phyloP scores from a whole-genome alignment of 768 basidiomycete genomes.

The Goffeauzyma gilvescens region DNA sequence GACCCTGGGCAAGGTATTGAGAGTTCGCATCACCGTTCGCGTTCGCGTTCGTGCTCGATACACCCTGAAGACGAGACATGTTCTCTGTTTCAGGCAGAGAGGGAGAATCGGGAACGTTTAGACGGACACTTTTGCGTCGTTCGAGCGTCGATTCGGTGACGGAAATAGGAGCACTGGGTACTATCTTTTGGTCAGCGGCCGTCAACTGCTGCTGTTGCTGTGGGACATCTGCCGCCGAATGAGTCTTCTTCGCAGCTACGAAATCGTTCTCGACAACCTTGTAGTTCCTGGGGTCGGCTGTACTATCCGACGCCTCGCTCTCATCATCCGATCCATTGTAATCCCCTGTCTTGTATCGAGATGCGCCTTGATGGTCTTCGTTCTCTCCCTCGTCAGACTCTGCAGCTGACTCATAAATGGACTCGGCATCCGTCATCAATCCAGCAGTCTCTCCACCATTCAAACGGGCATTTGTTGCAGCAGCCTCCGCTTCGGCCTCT shows the following conservation, averaged over 20 bases:
- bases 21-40: too few relatives aligned
- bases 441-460: background rate
- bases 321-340: slow-evolving; percentile 12
- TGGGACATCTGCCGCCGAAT: slow-evolving; percentile 1
- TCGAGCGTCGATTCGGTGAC: slow-evolving; percentile 8
- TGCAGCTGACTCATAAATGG: slow-evolving; percentile 26
- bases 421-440: slow-evolving; percentile 17
- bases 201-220: background rate
- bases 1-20: too few relatives aligned
- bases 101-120: slow-evolving; percentile 26
- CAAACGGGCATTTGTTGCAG: slow-evolving; percentile 2
- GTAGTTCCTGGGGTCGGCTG: slow-evolving; percentile 10
- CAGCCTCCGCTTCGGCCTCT: slow-evolving; percentile 5
- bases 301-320: slow-evolving; percentile 4
- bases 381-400: slow-evolving; percentile 16
- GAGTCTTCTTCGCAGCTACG: slow-evolving; percentile 3
- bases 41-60: slow-evolving; percentile 1
- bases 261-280: slow-evolving; percentile 25
- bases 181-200: background rate
- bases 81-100: slow-evolving; percentile 4
- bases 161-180: slow-evolving; percentile 3
- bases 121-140: slow-evolving; percentile 25
- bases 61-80: slow-evolving; percentile 5
- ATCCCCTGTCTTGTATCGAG: slow-evolving; percentile 10
- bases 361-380: slow-evolving; percentile 5